Evolutionary conservation across 1,139 yeast genomes (phyloP), one percentile per base, ranked within the genome.

Genomic region (Candida glucosophila): DNA sequence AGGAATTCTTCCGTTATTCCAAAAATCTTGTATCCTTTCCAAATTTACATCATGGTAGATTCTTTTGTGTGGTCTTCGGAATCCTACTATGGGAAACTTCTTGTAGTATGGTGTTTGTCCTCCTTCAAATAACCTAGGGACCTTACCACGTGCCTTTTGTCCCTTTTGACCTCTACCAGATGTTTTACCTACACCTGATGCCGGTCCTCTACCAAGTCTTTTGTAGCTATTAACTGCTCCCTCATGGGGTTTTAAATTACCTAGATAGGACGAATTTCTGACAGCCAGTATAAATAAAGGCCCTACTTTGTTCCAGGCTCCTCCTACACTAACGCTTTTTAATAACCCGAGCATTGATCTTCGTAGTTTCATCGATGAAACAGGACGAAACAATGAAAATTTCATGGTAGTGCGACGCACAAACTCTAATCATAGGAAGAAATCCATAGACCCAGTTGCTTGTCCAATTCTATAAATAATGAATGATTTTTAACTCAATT

Each of bases 81-180:
- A 86, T 7, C 98, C 98, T 33, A 79, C 67, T 50, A 90, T 88
- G 28, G 97, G 97, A 53, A 86, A 85, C 34, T 86, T 60, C 52
- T 81, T 81, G 47, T 76, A 81, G 43, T 78, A 78, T 14, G 97
- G 97, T 1, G 98, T 90, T 52, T 90, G 99, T 47, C 98, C 98
- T 72, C 99, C 99, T 63, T 90, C 98, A 51, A 88, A 83, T 90
- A 94, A 85, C 35, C 80, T 73, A 32, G 88, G 90, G 13, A 88
- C 92, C 28, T 77, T 73, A 19, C 90, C 83, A 57, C 97, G 74
- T 9, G 97, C 96, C 58, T 88, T 88, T 53, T 90, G 98, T 73
- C 99, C 99, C 58, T 88, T 92, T 49, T 85, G 95, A 64, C 99
- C 99, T 52, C 98, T 73, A 26, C 95, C 95, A 3, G 97, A 76